Conservation (phyloP, 108 stramenopile species). For the Nitzschia putrida region DNA sequence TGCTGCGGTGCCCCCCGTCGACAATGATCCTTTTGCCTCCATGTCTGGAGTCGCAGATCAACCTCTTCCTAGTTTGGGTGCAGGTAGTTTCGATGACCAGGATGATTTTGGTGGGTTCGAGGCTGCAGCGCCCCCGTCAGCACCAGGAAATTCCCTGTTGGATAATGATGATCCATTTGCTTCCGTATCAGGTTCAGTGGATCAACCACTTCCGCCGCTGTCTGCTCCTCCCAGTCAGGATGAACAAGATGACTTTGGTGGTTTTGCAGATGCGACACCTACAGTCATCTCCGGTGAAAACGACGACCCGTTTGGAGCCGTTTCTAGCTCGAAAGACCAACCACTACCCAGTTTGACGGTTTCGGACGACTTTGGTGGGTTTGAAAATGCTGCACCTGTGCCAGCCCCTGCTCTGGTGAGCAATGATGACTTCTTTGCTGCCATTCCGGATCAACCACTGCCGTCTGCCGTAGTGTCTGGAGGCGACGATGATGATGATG, state of each 20-base stretch:
- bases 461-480: not conserved
- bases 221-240: conserved; percentile 3
- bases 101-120: conserved; percentile 41
- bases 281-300: not conserved
- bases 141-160: not conserved
- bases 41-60: not conserved
- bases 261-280: not conserved
- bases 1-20: not conserved
- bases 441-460: not conserved
- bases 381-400: conserved; percentile 19
- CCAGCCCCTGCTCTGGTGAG: not conserved
- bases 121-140: conserved; percentile 4
- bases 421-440: conserved; percentile 1
- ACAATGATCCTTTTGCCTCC: conserved; percentile 10
- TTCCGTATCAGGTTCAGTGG: not conserved
- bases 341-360: not conserved
- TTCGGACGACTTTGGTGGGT: conserved; percentile 47
- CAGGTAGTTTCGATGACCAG: not conserved
- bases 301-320: conserved; percentile 13
- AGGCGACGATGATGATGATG: conserved; percentile 24
- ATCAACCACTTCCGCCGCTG: not conserved
- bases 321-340: not conserved
- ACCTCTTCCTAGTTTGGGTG: not conserved
- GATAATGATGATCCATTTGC: not conserved
- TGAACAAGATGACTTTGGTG: conserved; percentile 1